Evolutionary conservation across 2,329 filamentous ascomycete species (phyloP).

Genomic region (Pestalotiopsis sp.): DNA sequence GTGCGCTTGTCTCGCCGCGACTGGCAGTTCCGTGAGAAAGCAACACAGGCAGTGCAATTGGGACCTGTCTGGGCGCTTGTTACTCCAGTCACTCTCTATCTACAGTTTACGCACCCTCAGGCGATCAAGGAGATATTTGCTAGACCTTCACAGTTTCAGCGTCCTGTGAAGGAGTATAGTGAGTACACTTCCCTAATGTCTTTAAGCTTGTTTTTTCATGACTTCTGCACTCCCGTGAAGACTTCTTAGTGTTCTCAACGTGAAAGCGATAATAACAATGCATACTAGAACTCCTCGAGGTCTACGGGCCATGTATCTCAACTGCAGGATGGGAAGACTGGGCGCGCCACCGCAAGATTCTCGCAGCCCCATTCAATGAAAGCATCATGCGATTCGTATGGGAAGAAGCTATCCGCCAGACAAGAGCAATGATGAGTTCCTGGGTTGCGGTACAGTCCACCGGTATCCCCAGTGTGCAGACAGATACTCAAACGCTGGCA

Average conservation of each 20-base stretch:
- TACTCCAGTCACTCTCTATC: slow-evolving; percentile 20
- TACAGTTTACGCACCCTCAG: slow-evolving; percentile 25
- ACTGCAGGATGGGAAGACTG: slow-evolving; percentile 30
- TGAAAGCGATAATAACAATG: no score
- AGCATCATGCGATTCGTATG: slow-evolving; percentile 30
- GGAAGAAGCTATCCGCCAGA: slow-evolving; percentile 27
- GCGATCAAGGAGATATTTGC: slow-evolving; percentile 23
- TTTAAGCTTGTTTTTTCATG: no score
- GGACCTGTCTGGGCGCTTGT: slow-evolving; percentile 29
- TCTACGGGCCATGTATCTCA: slow-evolving; percentile 31
- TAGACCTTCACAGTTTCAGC: slow-evolving; percentile 23
- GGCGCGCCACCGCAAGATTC: slow-evolving; percentile 29
- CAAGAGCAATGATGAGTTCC: slow-evolving; percentile 22
- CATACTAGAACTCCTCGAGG: slow-evolving; percentile 20
- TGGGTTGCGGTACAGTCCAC: slow-evolving; percentile 17
- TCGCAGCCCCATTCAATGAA: slow-evolving; percentile 32
- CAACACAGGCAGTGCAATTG: slow-evolving; percentile 13
- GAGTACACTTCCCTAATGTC: no score
- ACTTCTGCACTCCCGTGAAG: no score
- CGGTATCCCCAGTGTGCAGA: slow-evolving; percentile 12
- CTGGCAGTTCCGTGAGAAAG: slow-evolving; percentile 23
- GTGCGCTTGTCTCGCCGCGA: slow-evolving; percentile 25
- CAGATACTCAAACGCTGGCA: slow-evolving; percentile 28
- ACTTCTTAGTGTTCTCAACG: no score
- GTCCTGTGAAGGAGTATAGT: slow-evolving; percentile 21